Base-by-base conservation (phyloP, 2,329 filamentous ascomycete species). In the Paracorniculantispora psalliotae region DNA sequence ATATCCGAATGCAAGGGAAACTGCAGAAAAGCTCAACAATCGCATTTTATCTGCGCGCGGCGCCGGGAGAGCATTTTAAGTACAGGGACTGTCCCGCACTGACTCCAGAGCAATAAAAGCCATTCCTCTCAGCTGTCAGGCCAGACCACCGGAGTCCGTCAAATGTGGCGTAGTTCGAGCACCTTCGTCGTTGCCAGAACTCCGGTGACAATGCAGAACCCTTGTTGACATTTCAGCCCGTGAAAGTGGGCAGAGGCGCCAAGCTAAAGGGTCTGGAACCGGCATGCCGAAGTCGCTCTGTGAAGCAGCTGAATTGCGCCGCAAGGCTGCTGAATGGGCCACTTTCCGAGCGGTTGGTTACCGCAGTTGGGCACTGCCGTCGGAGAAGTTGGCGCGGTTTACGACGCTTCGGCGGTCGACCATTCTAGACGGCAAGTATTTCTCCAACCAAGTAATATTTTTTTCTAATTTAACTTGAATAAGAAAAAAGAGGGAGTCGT, bases 171-270 rank as follows among this genome's bases (percentile, higher is more conserved):
- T 33, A 23, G 9, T 33, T 28, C 12, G n/a, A 25, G 4, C n/a
- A 26, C n/a, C 37, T 13, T 6, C n/a, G 15, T 33, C 23, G 37
- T 28, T 25, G 21, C 19, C 21, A 39, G n/a, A 19, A 25, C 10
- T 15, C n/a, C 51, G 39, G 21, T 3, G 33, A 1, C 6, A 4
- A 21, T 17, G 50, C 21, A 13, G 30, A 7, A 48, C 13, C 54
- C 54, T 56, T 37, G 43, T 56, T 19, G 30, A 15, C 21, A 30
- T 15, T 49, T 57, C 43, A 49, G 30, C 33, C 25, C 23, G 23
- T 49, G 54, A 46, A 46, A 57, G 44, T 48, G 54, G 54, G 8
- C 44, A 46, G 15, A 21, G 43, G 37, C 30, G 37, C 19, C 52
- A 37, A 47, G 37, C n/a, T 35, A 35, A 37, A 35, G 17, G 54